A percentile compares a stretch with the other conserved stretches of the same genome.
phyloP scores from a whole-genome alignment of 169 alveolate genomes.

The Eimeria falciformis region DNA sequence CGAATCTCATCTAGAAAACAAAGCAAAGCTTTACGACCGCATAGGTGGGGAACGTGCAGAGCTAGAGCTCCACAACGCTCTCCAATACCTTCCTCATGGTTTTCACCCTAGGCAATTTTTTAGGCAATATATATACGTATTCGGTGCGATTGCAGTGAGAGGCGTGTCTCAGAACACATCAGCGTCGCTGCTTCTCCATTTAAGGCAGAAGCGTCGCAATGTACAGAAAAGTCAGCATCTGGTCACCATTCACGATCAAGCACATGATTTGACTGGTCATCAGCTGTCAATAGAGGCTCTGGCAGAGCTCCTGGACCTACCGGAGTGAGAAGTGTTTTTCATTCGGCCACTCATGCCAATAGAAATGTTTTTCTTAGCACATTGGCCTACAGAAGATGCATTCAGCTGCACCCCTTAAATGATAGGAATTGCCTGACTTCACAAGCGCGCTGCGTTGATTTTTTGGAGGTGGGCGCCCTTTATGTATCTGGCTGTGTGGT shows the following conservation, averaged over 20 bases:
- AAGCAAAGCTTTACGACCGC: slow-evolving; percentile 54
- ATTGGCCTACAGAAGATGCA: not conserved
- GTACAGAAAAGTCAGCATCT: not conserved
- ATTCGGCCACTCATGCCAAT: not conserved
- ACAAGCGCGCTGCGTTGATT: not conserved
- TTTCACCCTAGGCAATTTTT: too few relatives aligned
- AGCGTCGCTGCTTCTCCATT: slow-evolving; percentile 59
- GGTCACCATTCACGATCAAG: not conserved
- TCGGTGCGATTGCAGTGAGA: slow-evolving; percentile 21
- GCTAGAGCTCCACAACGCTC: too few relatives aligned
- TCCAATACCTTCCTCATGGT: too few relatives aligned
- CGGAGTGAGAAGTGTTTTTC: slow-evolving; percentile 6
- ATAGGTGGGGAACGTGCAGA: not conserved
- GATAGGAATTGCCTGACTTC: not conserved
- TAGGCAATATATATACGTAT: not conserved
- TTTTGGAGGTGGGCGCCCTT: not conserved
- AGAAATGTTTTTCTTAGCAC: not conserved
- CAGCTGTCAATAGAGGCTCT: slow-evolving; percentile 52
- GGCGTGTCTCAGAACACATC: slow-evolving; percentile 22
- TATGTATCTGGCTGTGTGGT: not conserved
- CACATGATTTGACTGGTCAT: slow-evolving; percentile 8
- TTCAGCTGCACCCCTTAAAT: not conserved
- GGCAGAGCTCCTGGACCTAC: slow-evolving; percentile 28
- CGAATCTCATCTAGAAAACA: slow-evolving; percentile 22
- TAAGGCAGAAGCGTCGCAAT: slow-evolving; percentile 59